Evolutionary conservation across 2,329 filamentous ascomycete species (phyloP), one percentile per base, ranked within the genome.

Genomic region (Talaromyces sp.): DNA sequence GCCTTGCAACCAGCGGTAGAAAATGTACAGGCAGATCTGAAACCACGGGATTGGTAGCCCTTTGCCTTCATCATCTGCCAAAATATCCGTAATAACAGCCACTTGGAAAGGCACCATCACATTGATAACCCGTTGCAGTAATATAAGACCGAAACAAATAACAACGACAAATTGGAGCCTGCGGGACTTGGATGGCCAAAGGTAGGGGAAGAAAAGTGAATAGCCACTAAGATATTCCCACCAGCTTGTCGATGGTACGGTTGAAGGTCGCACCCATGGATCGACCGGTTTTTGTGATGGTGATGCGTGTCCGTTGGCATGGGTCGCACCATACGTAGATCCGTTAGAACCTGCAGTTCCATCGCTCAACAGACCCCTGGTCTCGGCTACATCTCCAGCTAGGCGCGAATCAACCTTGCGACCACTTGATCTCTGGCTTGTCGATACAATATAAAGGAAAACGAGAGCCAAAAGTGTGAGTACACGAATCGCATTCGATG

Each of bases 221-320:
- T 98, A 99, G 54, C 94, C 93, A 68, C 90, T 88, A 67, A 97
- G 82, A 76, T 99, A 99, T 74, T 98, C 93, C 88, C 91, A 96
- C 95, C 95, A 99, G 61, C 89, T 95, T 70, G 91, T 92, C 70
- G 91, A 90, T 2, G 92, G 93, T 9, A 92, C 86, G 68, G 92
- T 94, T 43, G 90, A 90, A 1, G 93, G 93, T 70, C 94, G 90
- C 76, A 96, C 96, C 83, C 96, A 98, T 6, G 91, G 92, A 10
- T 92, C 89, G 67, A 83, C 77, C 1, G 76, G 76, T 58, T 78
- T 78, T 24, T 82, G 75, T 9, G 65, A 33, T 37, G 65, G 62
- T 45, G 65, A 52, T 47, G 58, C 45, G 27, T 64, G 62, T 11
- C 65, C 65, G 27, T 66, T 66, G 14, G 62, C 27, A 24, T 60